Percentiles rank a stretch among this genome's conserved stretches.
These are phyloP conservation scores for Penicillium canariense DNA, from an alignment of 495 filamentous ascomycete species.

Conservation along the genomic window DNA sequence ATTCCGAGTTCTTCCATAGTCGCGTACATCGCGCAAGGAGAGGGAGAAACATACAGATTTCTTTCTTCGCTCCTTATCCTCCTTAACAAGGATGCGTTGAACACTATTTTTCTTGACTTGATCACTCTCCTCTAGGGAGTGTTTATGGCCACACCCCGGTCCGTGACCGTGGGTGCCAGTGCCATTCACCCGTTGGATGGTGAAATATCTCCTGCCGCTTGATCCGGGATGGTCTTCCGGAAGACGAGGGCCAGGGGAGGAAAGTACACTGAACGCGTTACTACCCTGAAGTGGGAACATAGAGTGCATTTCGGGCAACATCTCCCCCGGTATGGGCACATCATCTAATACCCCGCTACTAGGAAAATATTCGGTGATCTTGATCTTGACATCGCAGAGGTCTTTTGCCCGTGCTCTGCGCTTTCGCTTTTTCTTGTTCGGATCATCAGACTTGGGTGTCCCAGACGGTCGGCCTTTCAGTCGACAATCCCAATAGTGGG, in stretches of 20 bases:
- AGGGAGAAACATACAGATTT: conserved; percentile 51
- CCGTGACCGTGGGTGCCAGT: conserved; percentile 69
- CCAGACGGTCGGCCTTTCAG: conserved; percentile 82
- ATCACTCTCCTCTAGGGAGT: conserved; percentile 76
- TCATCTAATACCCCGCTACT: conserved; percentile 38
- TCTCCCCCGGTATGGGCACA: conserved; percentile 23
- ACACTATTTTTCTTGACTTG: conserved; percentile 84
- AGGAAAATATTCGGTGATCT: conserved; percentile 80
- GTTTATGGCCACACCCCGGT: conserved; percentile 65
- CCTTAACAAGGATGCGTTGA: conserved; percentile 61
- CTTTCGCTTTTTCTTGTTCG: conserved; percentile 87
- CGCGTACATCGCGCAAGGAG: conserved; percentile 8
- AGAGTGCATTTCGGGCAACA: conserved; percentile 28
- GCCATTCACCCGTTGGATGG: conserved; percentile 74
- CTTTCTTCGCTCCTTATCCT: conserved; percentile 67
- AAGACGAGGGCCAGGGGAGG: conserved; percentile 31
- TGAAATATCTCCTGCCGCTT: conserved; percentile 60
- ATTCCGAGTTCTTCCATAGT: conserved; percentile 3
- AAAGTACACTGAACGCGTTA: conserved; percentile 44
- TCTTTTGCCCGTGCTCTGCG: conserved; percentile 72
- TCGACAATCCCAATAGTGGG: conserved; percentile 89
- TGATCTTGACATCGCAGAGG: conserved; percentile 89
- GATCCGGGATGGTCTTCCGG: conserved; percentile 44
- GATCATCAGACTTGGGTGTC: conserved; percentile 80
- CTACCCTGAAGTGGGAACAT: conserved; percentile 23